Evolutionary conservation across 2,329 filamentous ascomycete genomes (phyloP).

Genomic region (Alternaria dauci): DNA sequence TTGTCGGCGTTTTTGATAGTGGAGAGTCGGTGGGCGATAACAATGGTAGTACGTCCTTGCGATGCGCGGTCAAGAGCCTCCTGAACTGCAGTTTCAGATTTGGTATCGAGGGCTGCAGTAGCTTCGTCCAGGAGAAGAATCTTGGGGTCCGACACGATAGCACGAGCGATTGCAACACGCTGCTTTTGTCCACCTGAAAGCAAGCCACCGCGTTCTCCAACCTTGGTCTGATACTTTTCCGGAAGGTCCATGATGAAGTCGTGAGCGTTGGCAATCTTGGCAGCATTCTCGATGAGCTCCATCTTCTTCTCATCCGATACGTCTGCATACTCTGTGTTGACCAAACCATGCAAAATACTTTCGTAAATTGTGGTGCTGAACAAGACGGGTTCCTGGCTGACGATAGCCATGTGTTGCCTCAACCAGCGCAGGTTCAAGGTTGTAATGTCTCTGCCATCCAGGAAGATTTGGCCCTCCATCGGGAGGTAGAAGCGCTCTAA

Average conservation of each 20-base stretch:
- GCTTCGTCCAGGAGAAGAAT: conserved; percentile 94
- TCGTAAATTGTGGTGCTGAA: conserved; percentile 89
- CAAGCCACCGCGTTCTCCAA: conserved; percentile 93
- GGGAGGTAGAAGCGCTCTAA: conserved; percentile 95
- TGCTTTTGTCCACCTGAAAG: conserved; percentile 96
- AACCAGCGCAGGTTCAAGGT: conserved; percentile 89
- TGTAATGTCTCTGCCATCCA: conserved; percentile 85
- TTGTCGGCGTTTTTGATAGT: conserved; percentile 95
- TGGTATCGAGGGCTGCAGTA: conserved; percentile 91
- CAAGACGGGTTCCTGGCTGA: conserved; percentile 90
- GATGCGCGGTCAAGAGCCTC: conserved; percentile 88
- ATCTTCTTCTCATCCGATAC: conserved; percentile 71
- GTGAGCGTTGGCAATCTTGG: conserved; percentile 91
- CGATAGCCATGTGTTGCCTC: conserved; percentile 88
- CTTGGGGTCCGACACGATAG: conserved; percentile 89
- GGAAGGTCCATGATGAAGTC: conserved; percentile 86
- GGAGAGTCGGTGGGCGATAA: conserved; percentile 92
- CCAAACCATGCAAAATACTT: conserved; percentile 90
- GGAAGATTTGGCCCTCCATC: conserved; percentile 76
- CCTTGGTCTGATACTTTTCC: conserved; percentile 90
- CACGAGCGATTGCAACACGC: conserved; percentile 91
- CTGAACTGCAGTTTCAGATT: conserved; percentile 93
- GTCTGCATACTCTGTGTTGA: conserved; percentile 80
- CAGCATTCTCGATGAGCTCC: conserved; percentile 79
- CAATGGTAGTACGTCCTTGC: conserved; percentile 89